Percentiles rank a stretch among this genome's conserved stretches.
phyloP scores from a whole-genome alignment of 768 basidiomycete genomes.

The Coprinopsis strossmayeri region DNA sequence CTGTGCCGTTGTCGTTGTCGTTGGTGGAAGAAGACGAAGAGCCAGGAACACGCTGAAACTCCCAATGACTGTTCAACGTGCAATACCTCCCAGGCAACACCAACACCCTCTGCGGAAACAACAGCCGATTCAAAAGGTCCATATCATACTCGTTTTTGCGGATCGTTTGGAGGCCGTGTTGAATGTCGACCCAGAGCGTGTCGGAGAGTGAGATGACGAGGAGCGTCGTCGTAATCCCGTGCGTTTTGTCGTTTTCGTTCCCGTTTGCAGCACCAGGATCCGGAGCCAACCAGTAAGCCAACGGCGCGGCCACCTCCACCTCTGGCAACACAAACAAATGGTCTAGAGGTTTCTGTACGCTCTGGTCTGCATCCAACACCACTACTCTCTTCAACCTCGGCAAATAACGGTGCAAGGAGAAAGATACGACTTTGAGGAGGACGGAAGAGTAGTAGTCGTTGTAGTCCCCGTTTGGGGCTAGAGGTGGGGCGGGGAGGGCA shows the following conservation, averaged over 20 bases:
- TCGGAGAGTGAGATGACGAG: conserved; percentile 1
- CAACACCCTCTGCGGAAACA: not conserved
- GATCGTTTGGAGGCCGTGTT: not conserved
- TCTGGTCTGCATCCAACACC: not conserved
- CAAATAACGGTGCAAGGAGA: not conserved
- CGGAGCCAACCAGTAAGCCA: not conserved
- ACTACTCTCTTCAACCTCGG: not conserved
- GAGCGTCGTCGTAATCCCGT: not conserved
- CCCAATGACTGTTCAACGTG: conserved; percentile 5
- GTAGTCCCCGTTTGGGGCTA: not conserved
- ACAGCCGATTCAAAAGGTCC: not conserved
- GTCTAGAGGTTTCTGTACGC: not conserved
- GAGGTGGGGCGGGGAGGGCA: not conserved
- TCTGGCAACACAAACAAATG: not conserved
- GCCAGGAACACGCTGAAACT: not conserved
- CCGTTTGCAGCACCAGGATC: too few species aligned
- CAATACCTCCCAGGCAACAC: not conserved
- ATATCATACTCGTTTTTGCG: not conserved
- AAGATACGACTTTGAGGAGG: not conserved
- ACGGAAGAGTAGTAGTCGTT: not conserved
- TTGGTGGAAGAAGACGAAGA: not conserved
- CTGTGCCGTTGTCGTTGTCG: not conserved
- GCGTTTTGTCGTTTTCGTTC: too few species aligned
- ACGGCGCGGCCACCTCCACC: not conserved
- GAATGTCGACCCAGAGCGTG: not conserved